Evolutionary conservation across 139 green algal genomes (phyloP), one percentile per base, ranked within the genome.

Genomic region (Tetradesmus obliquus): DNA sequence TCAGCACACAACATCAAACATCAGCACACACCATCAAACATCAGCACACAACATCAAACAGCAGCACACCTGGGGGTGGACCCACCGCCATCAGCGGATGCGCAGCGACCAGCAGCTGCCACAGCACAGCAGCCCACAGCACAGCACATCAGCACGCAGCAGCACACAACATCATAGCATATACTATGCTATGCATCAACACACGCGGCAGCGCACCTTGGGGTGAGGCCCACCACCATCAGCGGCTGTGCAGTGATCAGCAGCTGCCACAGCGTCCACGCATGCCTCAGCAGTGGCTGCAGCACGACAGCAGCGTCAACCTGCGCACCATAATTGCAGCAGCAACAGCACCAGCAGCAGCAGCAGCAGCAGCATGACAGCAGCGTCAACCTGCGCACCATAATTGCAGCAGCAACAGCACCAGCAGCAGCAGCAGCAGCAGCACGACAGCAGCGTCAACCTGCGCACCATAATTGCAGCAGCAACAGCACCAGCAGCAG

Each of bases 191-290:
- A 9, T 9, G 62, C 62, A 10, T 72, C 19, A 45, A 83, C n/a
- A 13, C 10, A n/a, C 2, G 20, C 51, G 8, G 10, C 2, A 22
- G 20, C 45, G 6, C 55, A 87, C 82, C 82, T 88, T 57, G 97
- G 97, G 0, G 94, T 95, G 45, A 96, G 96, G 1, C 95, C 97
- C 5, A 97, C 84, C 24, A 99, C 94, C 54, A 99, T 71, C 6
- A 99, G 89, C 24, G 97, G 97, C 92, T 98, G 90, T 0, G 94
- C 97, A 54, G 96, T 87, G 53, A 99, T 82, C 79, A 95, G 60
- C 87, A 99, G 91, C 94, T 99, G 97, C 97, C 97, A 99, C 80
- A 99, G 91, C 45, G 91, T 89, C 97, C 97, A 99, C 87, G 55
- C 20, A 45, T 92, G 24, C 95, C 89, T 45, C 51, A 96, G 32